A percentile compares a stretch with the other conserved stretches of the same genome.
Conservation (phyloP, 371 early-diverging fungal species). For the Capillidium heterosporum region DNA sequence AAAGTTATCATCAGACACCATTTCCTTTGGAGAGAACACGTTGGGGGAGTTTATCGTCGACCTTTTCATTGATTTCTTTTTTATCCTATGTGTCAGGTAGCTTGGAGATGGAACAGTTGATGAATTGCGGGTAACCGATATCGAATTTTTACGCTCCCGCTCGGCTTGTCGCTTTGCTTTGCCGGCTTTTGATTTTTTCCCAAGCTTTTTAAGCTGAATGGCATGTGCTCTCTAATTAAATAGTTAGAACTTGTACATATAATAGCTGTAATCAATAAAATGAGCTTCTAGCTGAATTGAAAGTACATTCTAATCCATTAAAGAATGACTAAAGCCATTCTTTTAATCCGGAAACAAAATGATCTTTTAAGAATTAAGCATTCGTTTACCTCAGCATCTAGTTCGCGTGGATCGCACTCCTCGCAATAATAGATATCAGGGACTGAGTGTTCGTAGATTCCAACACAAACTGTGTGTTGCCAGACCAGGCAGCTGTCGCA, state of each 20-base stretch:
- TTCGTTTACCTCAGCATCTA: slow-evolving; percentile 18
- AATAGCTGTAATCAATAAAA: neutral
- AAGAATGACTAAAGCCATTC: too few species aligned
- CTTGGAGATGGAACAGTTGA: slow-evolving; percentile 4
- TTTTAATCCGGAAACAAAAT: too few species aligned
- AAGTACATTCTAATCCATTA: too few species aligned
- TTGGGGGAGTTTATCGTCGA: too few species aligned
- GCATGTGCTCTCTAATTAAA: neutral
- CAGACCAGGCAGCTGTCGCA: slow-evolving; percentile 88
- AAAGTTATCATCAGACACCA: too few species aligned
- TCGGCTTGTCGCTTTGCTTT: neutral
- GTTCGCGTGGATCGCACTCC: slow-evolving; percentile 39
- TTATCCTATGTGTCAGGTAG: neutral
- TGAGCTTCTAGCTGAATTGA: too few species aligned
- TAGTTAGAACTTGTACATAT: neutral
- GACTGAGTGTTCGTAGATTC: slow-evolving; percentile 34
- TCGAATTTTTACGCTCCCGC: neutral
- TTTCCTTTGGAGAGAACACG: too few species aligned
- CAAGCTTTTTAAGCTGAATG: slow-evolving; percentile 1
- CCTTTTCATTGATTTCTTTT: too few species aligned
- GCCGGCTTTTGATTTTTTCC: slow-evolving; percentile 5
- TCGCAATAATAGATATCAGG: slow-evolving; percentile 81
- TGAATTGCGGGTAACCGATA: neutral
- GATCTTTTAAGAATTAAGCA: too few species aligned
- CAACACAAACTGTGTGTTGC: slow-evolving; percentile 87